These are phyloP conservation scores for Pistacia vera DNA, from an alignment of 345 rosid genomes.

Conservation along the genomic window DNA sequence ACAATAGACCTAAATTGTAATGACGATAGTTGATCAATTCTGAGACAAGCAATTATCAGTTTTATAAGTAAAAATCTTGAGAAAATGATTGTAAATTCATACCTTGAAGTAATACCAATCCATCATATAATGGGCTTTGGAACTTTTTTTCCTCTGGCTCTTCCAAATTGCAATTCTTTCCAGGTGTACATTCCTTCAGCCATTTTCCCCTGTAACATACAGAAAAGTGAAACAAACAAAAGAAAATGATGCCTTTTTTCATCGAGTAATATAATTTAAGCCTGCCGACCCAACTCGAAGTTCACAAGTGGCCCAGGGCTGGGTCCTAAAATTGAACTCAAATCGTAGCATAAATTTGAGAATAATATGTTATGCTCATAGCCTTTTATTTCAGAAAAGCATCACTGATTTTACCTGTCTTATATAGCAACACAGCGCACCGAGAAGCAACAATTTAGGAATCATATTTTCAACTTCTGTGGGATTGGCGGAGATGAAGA, in stretches of 20 bases:
- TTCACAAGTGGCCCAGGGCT: not conserved
- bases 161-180: constrained; percentile 65
- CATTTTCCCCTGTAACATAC: constrained; percentile 58
- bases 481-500: constrained; percentile 45
- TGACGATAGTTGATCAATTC: no score
- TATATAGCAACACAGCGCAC: constrained; percentile 71
- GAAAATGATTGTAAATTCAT: constrained; percentile 6
- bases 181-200: constrained; percentile 70
- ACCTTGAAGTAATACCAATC: constrained; percentile 76
- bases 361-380: not conserved
- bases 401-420: constrained; percentile 51
- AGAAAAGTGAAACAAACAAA: not conserved
- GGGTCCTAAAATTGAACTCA: not conserved
- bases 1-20: not conserved
- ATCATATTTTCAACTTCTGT: constrained; percentile 57
- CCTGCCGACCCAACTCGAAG: not conserved
- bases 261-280: not conserved
- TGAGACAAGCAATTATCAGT: not conserved
- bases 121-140: constrained; percentile 75
- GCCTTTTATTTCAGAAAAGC: not conserved
- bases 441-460: constrained; percentile 72
- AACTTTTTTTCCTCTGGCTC: constrained; percentile 76
- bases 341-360: not conserved
- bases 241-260: not conserved
- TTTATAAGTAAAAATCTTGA: not conserved